These are phyloP conservation scores for Pythium dissimile DNA, from an alignment of 352 stramenopile species.

Conservation along the genomic window DNA sequence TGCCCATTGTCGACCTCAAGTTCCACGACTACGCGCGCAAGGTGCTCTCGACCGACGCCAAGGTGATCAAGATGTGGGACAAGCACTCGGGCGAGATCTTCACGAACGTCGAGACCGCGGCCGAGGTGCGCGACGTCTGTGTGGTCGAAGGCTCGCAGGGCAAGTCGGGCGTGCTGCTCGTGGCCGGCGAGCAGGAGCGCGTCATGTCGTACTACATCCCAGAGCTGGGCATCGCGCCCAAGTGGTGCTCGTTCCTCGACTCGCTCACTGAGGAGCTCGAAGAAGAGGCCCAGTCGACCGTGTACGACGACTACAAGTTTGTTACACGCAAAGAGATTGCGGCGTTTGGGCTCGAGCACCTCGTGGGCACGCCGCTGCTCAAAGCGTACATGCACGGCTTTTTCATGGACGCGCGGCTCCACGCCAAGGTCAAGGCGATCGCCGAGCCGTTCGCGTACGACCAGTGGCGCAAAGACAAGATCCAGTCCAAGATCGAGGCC, in stretches of 20 bases:
- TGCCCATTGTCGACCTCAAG: slow-evolving; percentile 94
- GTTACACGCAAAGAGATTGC: slow-evolving; percentile 94
- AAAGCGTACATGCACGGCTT: slow-evolving; percentile 99
- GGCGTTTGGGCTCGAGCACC: slow-evolving; percentile 95
- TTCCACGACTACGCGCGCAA: slow-evolving; percentile 90
- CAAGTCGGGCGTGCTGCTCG: slow-evolving; percentile 95
- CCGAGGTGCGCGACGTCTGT: slow-evolving; percentile 95
- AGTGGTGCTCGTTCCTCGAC: slow-evolving; percentile 99
- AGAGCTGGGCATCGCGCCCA: slow-evolving; percentile 94
- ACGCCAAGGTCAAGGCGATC: slow-evolving; percentile 95
- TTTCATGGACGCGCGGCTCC: slow-evolving; percentile 99
- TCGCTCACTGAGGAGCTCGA: slow-evolving; percentile 99
- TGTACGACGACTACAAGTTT: slow-evolving; percentile 99
- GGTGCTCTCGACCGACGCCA: slow-evolving; percentile 94
- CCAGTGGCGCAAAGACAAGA: slow-evolving; percentile 95
- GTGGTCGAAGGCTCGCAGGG: slow-evolving; percentile 87
- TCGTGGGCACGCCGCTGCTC: slow-evolving; percentile 97
- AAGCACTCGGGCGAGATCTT: slow-evolving; percentile 86
- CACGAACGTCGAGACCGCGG: slow-evolving; percentile 96
- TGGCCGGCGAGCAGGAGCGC: slow-evolving; percentile 95
- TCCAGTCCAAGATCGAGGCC: slow-evolving; percentile 91
- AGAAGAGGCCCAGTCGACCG: slow-evolving; percentile 90
- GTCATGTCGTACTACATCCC: slow-evolving; percentile 99
- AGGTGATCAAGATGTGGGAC: slow-evolving; percentile 99
- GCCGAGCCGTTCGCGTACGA: slow-evolving; percentile 98